Percentiles rank a stretch among this genome's conserved stretches.
phyloP scores from a whole-genome alignment of 208 protist species.

The Leishmania lainsoni region DNA sequence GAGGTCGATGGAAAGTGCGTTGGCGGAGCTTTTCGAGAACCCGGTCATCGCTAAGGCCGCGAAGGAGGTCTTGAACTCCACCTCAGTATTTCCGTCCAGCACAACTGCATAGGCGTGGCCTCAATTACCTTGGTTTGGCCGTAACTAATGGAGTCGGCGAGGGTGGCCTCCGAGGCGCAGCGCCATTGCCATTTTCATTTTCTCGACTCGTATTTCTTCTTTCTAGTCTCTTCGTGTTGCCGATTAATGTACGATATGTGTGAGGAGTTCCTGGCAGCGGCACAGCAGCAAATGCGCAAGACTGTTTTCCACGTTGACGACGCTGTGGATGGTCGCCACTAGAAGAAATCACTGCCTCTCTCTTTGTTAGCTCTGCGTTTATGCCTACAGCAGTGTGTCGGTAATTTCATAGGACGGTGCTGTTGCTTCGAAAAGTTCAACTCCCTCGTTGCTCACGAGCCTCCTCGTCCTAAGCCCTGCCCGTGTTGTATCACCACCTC shows the following conservation, averaged over 20 bases:
- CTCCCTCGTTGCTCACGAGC: background rate
- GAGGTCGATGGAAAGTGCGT: conserved; percentile 36
- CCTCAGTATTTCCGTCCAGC: background rate
- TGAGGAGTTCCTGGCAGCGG: background rate
- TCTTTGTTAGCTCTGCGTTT: background rate
- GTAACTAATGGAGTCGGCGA: background rate
- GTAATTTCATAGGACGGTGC: background rate
- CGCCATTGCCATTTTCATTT: background rate
- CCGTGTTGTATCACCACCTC: background rate
- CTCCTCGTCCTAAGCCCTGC: background rate
- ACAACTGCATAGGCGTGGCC: background rate
- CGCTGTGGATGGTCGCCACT: background rate
- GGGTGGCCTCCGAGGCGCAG: background rate
- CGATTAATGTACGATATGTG: background rate
- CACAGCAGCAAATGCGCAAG: background rate
- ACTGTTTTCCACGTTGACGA: background rate
- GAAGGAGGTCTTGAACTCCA: conserved; percentile 13
- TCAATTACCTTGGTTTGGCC: background rate
- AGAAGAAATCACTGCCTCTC: background rate
- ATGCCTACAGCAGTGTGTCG: background rate
- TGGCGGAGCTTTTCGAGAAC: conserved; percentile 58
- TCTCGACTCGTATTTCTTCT: background rate
- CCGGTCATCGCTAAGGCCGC: conserved; percentile 36
- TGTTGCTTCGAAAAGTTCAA: background rate
- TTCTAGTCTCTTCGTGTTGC: background rate